Base-by-base conservation (phyloP, 2,329 filamentous ascomycete genomes). In the Endoconidiophora polonica region DNA sequence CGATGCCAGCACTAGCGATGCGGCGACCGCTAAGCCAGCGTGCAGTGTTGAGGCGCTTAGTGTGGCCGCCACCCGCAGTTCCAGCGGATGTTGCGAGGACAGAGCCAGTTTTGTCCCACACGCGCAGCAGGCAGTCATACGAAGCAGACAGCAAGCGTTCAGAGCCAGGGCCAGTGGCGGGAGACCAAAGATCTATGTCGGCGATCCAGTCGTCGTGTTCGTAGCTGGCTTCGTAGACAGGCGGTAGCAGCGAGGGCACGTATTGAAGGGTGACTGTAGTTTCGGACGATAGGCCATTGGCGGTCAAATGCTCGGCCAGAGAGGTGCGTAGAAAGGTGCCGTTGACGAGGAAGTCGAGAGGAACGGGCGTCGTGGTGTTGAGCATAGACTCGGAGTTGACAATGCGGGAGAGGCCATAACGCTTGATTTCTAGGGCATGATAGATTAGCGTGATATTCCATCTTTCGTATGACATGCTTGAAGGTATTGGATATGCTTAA, bases 191-290 rank as follows among this genome's bases (percentile, higher is more conserved):
- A 63, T 95, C 87, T 23, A 96, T 79, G 23, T 77, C 76, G 62
- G 85, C 86, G 45, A 98, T 84, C 91, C 91, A 98, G 64, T 96
- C 91, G 60, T 98, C 88, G 63, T 98, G 90, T 68, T 95, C 82
- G 63, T 94, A 98, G 61, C 84, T 91, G 10, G 87, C 83, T 58
- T 94, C 80, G 63, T 91, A 90, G 36, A 84, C 73, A 16, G 91
- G 91, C 5, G 91, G 91, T 54, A 95, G 79, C 57, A 95, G 70
- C 55, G 87, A 91, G 59, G 87, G 82, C 36, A 95, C 86, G 65
- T 96, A 98, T 69, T 96, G 88, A 52, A 98, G 74, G 36, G 81
- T 83, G 48, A 98, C 68, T 3, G 83, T 90, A 3, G 81, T 83
- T 69, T 98, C 91, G 40, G 86, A 77, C 18, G 86, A 94, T 54